Evolutionary conservation across 495 filamentous ascomycete species (phyloP).

Genomic region (Geoglossum glabrum): DNA sequence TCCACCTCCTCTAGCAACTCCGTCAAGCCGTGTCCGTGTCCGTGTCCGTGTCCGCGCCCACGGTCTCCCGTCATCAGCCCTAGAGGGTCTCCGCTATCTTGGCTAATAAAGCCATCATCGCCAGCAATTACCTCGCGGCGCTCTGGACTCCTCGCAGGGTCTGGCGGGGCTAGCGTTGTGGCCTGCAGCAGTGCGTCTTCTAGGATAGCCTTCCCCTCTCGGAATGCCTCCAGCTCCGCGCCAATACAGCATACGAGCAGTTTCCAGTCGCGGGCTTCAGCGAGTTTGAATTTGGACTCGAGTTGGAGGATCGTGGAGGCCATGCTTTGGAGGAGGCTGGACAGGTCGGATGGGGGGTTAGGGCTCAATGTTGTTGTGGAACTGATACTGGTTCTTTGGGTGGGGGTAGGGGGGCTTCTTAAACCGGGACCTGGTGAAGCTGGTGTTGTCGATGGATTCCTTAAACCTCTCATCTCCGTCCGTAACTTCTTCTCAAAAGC

Average conservation of each 20-base stretch:
- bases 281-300: conserved; percentile 37
- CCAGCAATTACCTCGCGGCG: background rate
- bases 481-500: conserved; percentile 48
- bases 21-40: background rate
- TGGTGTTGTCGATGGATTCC: background rate
- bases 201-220: conserved; percentile 46
- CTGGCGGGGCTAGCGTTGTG: background rate
- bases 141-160: background rate
- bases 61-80: background rate
- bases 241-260: conserved; percentile 73
- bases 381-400: background rate
- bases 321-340: conserved; percentile 22
- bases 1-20: background rate
- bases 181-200: conserved; percentile 27
- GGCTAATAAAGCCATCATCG: background rate
- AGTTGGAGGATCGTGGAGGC: conserved; percentile 34
- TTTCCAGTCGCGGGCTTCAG: conserved; percentile 58
- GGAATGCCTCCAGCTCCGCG: conserved; percentile 71
- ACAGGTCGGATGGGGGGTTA: too few species aligned
- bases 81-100: background rate
- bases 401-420: too few species aligned
- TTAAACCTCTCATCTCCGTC: conserved; percentile 26
- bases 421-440: background rate
- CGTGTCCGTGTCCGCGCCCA: background rate
- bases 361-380: background rate